Evolutionary conservation across 441 rosid genomes (phyloP).

Genomic region (Codiaeum variegatum): DNA sequence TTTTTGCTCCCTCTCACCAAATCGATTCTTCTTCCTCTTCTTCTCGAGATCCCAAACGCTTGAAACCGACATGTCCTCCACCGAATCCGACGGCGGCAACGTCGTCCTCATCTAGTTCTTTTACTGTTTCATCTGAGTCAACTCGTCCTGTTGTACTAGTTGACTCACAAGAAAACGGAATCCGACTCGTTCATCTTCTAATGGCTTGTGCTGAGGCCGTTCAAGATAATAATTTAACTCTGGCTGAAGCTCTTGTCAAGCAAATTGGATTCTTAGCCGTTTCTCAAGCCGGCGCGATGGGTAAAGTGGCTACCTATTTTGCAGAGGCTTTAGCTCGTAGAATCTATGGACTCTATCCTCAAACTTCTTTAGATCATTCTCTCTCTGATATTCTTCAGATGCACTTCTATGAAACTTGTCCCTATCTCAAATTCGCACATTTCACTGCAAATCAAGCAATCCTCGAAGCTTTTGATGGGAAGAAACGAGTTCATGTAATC

Average conservation of each 20-base stretch:
- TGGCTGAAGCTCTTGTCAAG: conserved; percentile 68
- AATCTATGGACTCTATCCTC: conserved; percentile 53
- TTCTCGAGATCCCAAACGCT: conserved; percentile 34
- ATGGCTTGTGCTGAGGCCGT: conserved; percentile 86
- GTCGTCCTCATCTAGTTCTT: conserved; percentile 10
- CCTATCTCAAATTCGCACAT: conserved; percentile 86
- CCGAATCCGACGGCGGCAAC: background rate
- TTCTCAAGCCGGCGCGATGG: conserved; percentile 83
- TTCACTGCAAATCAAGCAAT: conserved; percentile 92
- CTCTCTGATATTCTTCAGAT: conserved; percentile 62
- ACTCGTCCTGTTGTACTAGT: conserved; percentile 60
- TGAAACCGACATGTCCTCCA: conserved; percentile 27
- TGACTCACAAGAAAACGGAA: conserved; percentile 78
- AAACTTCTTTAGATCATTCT: conserved; percentile 39
- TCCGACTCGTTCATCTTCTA: conserved; percentile 71
- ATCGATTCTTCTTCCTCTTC: conserved; percentile 25
- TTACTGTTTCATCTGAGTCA: conserved; percentile 30
- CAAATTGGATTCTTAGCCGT: conserved; percentile 55
- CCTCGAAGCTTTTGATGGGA: conserved; percentile 73
- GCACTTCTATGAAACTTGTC: conserved; percentile 87
- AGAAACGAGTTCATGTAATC: conserved; percentile 65
- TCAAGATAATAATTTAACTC: conserved; percentile 44
- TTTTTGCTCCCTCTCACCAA: conserved; percentile 24
- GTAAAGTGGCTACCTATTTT: conserved; percentile 76
- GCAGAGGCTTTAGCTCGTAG: conserved; percentile 76